Percentiles rank a stretch among this genome's conserved stretches.
Conservation (phyloP, 2,329 filamentous ascomycete genomes). For the Scedosporium apiospermum region DNA sequence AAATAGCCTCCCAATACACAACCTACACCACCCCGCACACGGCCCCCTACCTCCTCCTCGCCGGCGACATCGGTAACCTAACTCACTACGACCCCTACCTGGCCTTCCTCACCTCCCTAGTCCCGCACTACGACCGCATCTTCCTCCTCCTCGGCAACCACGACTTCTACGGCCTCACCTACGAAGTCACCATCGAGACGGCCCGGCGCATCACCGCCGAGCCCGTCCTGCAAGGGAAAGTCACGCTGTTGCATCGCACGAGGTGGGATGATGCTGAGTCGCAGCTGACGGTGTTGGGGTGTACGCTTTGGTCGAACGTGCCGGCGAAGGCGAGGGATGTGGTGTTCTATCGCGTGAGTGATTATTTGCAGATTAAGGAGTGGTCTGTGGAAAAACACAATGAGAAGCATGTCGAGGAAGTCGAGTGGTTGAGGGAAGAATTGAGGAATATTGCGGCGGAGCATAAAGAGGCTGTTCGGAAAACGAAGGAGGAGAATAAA, state of each 20-base stretch:
- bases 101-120: conserved; percentile 31
- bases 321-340: conserved; percentile 24
- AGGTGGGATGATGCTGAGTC: conserved; percentile 25
- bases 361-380: conserved; percentile 41
- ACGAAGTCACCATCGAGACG: conserved; percentile 24
- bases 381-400: conserved; percentile 45
- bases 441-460: conserved; percentile 15
- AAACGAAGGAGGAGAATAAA: background rate
- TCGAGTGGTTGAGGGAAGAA: conserved; percentile 37
- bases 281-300: conserved; percentile 42
- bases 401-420: conserved; percentile 32
- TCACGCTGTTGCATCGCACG: conserved; percentile 34
- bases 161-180: conserved; percentile 39
- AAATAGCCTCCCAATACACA: conserved; percentile 32
- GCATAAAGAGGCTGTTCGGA: background rate
- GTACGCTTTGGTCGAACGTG: conserved; percentile 47
- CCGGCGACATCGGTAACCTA: conserved; percentile 41
- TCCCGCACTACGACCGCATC: conserved; percentile 30
- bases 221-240: conserved; percentile 21
- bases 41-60: conserved; percentile 34
- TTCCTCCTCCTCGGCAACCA: conserved; percentile 44
- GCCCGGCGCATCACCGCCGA: conserved; percentile 29
- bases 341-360: conserved; percentile 36
- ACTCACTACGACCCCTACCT: conserved; percentile 34
- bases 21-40: conserved; percentile 28